Evolutionary conservation across 306 rosid genomes (phyloP).

Genomic region (Erythrophleum fordii): DNA sequence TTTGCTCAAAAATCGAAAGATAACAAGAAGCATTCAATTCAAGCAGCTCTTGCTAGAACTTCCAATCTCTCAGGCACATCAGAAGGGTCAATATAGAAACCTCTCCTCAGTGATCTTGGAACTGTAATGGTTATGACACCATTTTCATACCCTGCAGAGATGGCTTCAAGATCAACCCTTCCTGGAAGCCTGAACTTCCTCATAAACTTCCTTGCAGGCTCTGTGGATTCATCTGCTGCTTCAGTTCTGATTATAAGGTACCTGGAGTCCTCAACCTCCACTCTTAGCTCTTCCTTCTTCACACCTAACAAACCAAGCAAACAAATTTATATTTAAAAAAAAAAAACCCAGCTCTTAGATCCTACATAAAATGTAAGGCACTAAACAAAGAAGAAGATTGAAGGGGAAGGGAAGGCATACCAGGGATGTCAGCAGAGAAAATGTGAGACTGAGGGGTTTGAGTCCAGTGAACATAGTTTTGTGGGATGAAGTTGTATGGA

Average conservation of each 20-base stretch:
- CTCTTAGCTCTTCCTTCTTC: conserved; percentile 72
- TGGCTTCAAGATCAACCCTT: conserved; percentile 59
- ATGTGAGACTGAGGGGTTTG: conserved; percentile 74
- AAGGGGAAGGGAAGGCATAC: conserved; percentile 37
- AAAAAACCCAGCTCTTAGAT: too few species aligned
- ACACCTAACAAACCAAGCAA: conserved; percentile 56
- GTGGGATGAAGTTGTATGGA: conserved; percentile 58
- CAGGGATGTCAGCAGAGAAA: conserved; percentile 79
- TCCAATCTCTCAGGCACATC: conserved; percentile 51
- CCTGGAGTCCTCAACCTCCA: conserved; percentile 78
- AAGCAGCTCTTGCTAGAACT: conserved; percentile 83
- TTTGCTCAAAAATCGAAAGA: not conserved
- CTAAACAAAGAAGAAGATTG: not conserved
- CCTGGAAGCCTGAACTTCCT: conserved; percentile 79
- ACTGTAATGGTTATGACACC: conserved; percentile 75
- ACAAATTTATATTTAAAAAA: not conserved
- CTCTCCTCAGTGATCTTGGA: conserved; percentile 61
- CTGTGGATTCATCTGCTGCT: conserved; percentile 57
- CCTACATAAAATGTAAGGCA: too few species aligned
- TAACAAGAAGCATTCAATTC: conserved; percentile 33
- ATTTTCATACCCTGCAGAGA: conserved; percentile 66
- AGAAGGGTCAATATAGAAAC: conserved; percentile 57
- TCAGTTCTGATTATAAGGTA: conserved; percentile 72
- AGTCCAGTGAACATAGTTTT: conserved; percentile 77
- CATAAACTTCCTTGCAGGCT: conserved; percentile 56